phyloP scores from a whole-genome alignment of 2,329 filamentous ascomycete species.

The Talaromyces rugulosus region DNA sequence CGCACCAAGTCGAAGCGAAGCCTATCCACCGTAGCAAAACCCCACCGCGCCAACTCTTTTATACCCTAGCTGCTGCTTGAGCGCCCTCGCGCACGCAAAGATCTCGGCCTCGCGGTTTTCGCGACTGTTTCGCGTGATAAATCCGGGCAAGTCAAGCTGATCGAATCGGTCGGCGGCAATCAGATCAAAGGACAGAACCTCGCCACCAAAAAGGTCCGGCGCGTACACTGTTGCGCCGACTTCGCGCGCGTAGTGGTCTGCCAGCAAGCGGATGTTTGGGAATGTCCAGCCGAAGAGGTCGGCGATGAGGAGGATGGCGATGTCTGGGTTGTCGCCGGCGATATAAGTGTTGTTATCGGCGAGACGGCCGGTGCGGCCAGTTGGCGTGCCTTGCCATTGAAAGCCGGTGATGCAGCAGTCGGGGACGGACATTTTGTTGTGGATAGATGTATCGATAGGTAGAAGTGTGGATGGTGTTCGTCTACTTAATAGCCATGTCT shows the following conservation, averaged over 20 bases:
- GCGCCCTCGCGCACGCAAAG: slow-evolving; percentile 28
- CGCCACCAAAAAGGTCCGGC: slow-evolving; percentile 36
- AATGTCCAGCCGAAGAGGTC: slow-evolving; percentile 46
- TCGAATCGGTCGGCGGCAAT: slow-evolving; percentile 24
- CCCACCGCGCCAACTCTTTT: slow-evolving; percentile 43
- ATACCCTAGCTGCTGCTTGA: slow-evolving; percentile 22
- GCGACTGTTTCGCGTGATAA: slow-evolving; percentile 35
- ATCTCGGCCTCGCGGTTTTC: slow-evolving; percentile 37
- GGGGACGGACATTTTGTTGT: slow-evolving; percentile 4
- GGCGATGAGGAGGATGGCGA: slow-evolving; percentile 35
- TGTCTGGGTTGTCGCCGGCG: slow-evolving; percentile 29
- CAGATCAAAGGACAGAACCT: slow-evolving; percentile 26
- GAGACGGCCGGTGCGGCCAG: slow-evolving; percentile 30
- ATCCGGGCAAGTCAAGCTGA: slow-evolving; percentile 37
- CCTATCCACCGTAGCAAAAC: slow-evolving; percentile 53
- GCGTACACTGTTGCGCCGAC: slow-evolving; percentile 46
- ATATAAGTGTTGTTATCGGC: slow-evolving; percentile 34
- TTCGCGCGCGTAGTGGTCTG: slow-evolving; percentile 46
- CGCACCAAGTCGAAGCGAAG: slow-evolving; percentile 43
- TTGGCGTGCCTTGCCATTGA: slow-evolving; percentile 38
- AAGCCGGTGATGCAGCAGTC: slow-evolving; percentile 30
- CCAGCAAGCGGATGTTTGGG: slow-evolving; percentile 42
- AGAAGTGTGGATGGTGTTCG: neutral
- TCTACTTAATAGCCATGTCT: neutral
- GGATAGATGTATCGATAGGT: too few relatives aligned